Evolutionary conservation across 768 basidiomycete genomes (phyloP).

Genomic region (Kondoa malvinella): DNA sequence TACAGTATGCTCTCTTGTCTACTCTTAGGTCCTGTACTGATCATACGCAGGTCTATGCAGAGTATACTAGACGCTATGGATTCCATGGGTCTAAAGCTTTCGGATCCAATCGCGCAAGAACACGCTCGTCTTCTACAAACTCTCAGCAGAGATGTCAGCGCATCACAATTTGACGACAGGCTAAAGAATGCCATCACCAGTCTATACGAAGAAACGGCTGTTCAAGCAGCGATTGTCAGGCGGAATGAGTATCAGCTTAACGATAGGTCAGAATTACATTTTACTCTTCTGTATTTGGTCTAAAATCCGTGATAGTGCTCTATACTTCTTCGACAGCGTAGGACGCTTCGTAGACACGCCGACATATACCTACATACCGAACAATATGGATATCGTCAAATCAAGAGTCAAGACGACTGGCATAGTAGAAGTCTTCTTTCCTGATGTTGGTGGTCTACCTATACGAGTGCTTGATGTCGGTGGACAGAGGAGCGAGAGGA

Average conservation of each 20-base stretch:
- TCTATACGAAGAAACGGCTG: not conserved
- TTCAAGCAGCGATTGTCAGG: not conserved
- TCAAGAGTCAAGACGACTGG: conserved; percentile 93
- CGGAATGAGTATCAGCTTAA: not conserved
- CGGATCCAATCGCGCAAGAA: not conserved
- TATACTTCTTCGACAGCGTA: not conserved
- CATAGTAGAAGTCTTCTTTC: conserved; percentile 88
- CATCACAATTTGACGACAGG: not conserved
- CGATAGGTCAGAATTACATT: not conserved
- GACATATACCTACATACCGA: not conserved
- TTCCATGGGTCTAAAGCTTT: not conserved
- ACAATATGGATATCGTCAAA: conserved; percentile 53
- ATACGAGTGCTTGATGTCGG: conserved; percentile 87
- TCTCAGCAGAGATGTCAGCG: not conserved
- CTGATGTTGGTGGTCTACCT: conserved; percentile 72
- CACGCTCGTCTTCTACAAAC: not conserved
- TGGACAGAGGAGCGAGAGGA: conserved; percentile 70
- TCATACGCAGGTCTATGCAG: too few species aligned
- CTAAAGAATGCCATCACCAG: not conserved
- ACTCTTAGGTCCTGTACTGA: too few species aligned
- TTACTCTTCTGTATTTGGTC: too few species aligned
- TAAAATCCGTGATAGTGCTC: too few species aligned
- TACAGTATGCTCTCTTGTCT: too few species aligned
- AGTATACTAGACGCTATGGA: not conserved
- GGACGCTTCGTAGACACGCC: not conserved